Base-by-base conservation (phyloP, 2,329 filamentous ascomycete species). In the Aureobasidium sp. region DNA sequence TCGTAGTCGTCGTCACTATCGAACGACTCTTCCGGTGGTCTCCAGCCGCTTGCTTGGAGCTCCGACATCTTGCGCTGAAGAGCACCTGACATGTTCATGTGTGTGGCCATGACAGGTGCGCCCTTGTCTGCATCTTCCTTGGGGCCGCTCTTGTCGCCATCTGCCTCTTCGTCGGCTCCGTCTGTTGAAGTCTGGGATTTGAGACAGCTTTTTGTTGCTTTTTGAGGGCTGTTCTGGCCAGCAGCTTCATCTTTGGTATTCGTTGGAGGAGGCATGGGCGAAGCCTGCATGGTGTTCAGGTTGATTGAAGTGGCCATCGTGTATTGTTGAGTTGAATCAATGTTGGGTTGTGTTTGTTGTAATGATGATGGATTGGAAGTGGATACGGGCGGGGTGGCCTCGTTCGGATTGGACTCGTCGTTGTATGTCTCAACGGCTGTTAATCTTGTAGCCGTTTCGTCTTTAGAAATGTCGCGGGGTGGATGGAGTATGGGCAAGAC, bases 1-100 rank as follows among this genome's bases (percentile, higher is more conserved):
- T 61, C 67, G 54, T 72, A 71, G 46, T 68, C 69, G 21, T 65
- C 63, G 33, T 60, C 64, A n/a, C 60, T 54, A 11, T 65, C 66
- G 19, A 64, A 63, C 8, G 58, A 46, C 49, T 64, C 63, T 51
- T 64, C 63, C 54, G 62, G 61, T n/a, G 63, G 63, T 35, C 66
- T 46, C 63, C 65, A 60, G 19, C 63, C 65, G 31, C 42, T 60
- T 40, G 65, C 65, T 40, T 66, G 60, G 13, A 61, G 53, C 15
- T 62, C 64, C 33, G 67, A 62, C 45, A 65, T 64, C 54, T 64
- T 65, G 17, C 60, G 64, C 25, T 67, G 65, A 31, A 69, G 65
- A 45, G 63, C 65, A 43, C 66, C 64, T 37, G 61, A 61, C 43
- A 58, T 54, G 58, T 54, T 40, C 54, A 54, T 45, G 13, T 23